Conservation (phyloP, 352 stramenopile species). For the Albugo candida region DNA sequence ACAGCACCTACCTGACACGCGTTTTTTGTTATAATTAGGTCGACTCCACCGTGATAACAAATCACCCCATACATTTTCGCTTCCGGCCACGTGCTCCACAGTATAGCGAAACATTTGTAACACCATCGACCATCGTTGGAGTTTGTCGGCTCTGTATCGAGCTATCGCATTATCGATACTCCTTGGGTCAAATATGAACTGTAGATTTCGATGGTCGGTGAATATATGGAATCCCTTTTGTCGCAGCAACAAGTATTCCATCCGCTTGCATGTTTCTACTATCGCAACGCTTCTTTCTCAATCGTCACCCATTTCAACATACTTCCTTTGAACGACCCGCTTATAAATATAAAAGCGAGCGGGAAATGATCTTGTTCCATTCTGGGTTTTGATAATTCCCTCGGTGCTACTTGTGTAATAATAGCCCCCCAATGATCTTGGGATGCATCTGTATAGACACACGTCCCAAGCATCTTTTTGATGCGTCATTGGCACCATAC, state of each 20-base stretch:
- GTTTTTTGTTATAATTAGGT: not conserved
- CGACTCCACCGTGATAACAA: slow-evolving; percentile 12
- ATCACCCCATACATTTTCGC: slow-evolving; percentile 15
- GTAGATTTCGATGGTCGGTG: slow-evolving; percentile 12
- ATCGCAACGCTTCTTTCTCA: slow-evolving; percentile 12
- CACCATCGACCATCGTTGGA: slow-evolving; percentile 9
- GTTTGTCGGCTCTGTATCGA: slow-evolving; percentile 13
- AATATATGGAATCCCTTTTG: slow-evolving; percentile 6
- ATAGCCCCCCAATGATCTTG: slow-evolving; percentile 2
- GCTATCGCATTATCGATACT: slow-evolving; percentile 1
- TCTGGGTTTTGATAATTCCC: not conserved
- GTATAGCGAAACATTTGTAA: slow-evolving; percentile 12
- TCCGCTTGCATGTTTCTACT: slow-evolving; percentile 8
- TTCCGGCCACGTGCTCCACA: slow-evolving; percentile 6
- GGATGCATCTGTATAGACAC: not conserved
- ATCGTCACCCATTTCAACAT: slow-evolving; percentile 5
- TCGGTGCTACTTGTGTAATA: not conserved
- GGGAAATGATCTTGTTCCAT: slow-evolving; percentile 2
- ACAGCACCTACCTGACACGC: not conserved
- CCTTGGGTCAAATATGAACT: slow-evolving; percentile 11
- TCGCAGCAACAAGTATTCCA: slow-evolving; percentile 9
- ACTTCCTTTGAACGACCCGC: slow-evolving; percentile 6
- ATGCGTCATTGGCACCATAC: slow-evolving; percentile 6
- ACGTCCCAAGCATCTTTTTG: not conserved
- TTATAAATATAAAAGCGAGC: slow-evolving; percentile 9